These are phyloP conservation scores for Omphalotus guepiniiformis DNA, from an alignment of 768 basidiomycete species.

Conservation along the genomic window DNA sequence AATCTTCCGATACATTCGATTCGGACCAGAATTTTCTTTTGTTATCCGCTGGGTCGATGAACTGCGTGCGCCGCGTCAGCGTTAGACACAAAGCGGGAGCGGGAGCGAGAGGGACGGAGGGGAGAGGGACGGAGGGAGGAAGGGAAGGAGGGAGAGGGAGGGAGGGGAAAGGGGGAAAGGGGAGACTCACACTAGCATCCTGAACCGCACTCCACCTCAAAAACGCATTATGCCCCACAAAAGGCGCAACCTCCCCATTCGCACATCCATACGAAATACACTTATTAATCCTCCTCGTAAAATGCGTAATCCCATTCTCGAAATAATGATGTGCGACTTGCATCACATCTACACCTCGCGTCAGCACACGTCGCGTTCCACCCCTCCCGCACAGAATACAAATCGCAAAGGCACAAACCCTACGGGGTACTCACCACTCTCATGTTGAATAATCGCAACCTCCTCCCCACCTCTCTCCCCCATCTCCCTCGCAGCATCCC, in stretches of 20 bases:
- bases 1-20: constrained; percentile 77
- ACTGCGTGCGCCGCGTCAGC: constrained; percentile 47
- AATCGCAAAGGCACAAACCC: not conserved
- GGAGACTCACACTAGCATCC: constrained; percentile 50
- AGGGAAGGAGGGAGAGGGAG: not conserved
- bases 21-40: constrained; percentile 71
- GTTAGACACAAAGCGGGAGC: constrained; percentile 31
- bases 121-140: constrained; percentile 28
- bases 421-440: constrained; percentile 42
- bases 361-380: too few relatives aligned
- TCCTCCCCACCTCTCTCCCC: constrained; percentile 79
- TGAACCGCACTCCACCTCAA: constrained; percentile 85
- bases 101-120: constrained; percentile 37
- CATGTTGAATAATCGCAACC: constrained; percentile 87
- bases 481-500: constrained; percentile 86
- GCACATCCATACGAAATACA: constrained; percentile 75
- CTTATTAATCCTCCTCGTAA: constrained; percentile 85
- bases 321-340: constrained; percentile 80
- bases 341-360: constrained; percentile 24
- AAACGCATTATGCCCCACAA: constrained; percentile 86
- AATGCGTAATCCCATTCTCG: constrained; percentile 86
- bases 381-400: not conserved
- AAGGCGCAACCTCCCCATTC: constrained; percentile 79
- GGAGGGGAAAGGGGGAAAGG: not conserved
- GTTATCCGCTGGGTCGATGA: constrained; percentile 60